Conservation (phyloP, 345 rosid genomes). For the Turnera subulata region DNA sequence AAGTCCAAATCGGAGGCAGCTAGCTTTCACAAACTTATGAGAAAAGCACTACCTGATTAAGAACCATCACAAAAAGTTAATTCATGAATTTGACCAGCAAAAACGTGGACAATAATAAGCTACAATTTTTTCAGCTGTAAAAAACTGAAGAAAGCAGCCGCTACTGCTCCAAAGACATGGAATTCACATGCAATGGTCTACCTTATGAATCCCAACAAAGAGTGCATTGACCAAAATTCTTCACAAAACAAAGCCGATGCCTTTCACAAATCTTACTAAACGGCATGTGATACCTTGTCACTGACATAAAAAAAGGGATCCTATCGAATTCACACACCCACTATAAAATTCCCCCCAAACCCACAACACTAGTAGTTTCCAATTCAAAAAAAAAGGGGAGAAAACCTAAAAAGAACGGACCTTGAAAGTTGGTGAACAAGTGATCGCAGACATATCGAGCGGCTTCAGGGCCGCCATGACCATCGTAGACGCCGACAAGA, state of each 20-base stretch:
- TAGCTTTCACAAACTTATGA: constrained; percentile 1
- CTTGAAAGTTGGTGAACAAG: constrained; percentile 71
- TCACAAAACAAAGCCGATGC: background rate
- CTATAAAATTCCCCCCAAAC: background rate
- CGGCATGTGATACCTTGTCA: background rate
- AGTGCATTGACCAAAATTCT: background rate
- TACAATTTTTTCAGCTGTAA: background rate
- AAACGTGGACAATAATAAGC: background rate
- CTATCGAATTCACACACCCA: too few relatives aligned
- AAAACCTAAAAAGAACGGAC: constrained; percentile 32
- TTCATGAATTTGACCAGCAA: constrained; percentile 8
- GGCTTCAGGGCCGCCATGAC: constrained; percentile 89
- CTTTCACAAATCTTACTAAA: constrained; percentile 3
- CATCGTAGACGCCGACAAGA: constrained; percentile 86
- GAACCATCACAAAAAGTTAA: background rate
- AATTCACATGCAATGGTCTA: background rate
- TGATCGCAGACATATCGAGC: constrained; percentile 83
- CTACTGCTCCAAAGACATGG: constrained; percentile 7
- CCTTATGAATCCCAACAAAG: constrained; percentile 3
- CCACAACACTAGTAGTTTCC: constrained; percentile 2
- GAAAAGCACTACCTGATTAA: constrained; percentile 1
- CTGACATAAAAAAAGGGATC: constrained; percentile 4
- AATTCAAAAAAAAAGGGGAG: background rate
- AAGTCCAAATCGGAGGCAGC: too few relatives aligned
- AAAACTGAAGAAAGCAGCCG: constrained; percentile 4